Evolutionary conservation across 148 eudicot species (phyloP), one percentile per base, ranked within the genome.

Genomic region (Vaccinium vitisidaea): DNA sequence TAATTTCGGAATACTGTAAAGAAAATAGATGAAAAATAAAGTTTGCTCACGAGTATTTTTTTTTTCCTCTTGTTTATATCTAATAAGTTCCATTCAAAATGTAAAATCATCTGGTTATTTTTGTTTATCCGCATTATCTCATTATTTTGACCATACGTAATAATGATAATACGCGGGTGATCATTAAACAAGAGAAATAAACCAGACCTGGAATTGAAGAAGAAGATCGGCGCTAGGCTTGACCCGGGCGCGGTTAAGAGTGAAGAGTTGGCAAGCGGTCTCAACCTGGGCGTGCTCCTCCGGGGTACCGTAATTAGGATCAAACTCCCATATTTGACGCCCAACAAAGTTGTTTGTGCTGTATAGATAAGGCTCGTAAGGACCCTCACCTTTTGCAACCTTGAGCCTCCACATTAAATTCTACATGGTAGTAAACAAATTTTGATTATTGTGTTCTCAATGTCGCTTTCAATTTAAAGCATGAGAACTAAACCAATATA

Each of bases 271-370:
- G 6, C 86, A 83, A 23, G 86, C 83, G 5, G 73, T 16, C 71
- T 85, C 83, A 15, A 85, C 83, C 53, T 80, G 58, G 1, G 58
- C 83, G 0, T 21, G 83, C 49, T 85, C 86, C 75, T 85, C 86
- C 0, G 75, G 83, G 3, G 83, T 85, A 16, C 86, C 86, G 19
- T 54, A 80, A 25, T 80, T 27, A 0, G 86, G 80, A 80, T 80
- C 86, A 39, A 85, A 85, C 52, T 85, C 83, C 83, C 86, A 84
- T 11, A 80, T 70, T 12, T 84, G 86, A 1, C 83, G 77, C 14
- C 86, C 86, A 5, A 39, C 83, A 70, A 84, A 84, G n/a, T 79
- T 79, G 78, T 84, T 84, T 18, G 86, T 84, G 71, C 86, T 84
- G 70, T 79, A 84, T 55, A 84, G 48, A 21, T 80, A 84, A 5